These are phyloP conservation scores for Rhamnella rubrinervis DNA, from an alignment of 331 rosid genomes.

Conservation along the genomic window DNA sequence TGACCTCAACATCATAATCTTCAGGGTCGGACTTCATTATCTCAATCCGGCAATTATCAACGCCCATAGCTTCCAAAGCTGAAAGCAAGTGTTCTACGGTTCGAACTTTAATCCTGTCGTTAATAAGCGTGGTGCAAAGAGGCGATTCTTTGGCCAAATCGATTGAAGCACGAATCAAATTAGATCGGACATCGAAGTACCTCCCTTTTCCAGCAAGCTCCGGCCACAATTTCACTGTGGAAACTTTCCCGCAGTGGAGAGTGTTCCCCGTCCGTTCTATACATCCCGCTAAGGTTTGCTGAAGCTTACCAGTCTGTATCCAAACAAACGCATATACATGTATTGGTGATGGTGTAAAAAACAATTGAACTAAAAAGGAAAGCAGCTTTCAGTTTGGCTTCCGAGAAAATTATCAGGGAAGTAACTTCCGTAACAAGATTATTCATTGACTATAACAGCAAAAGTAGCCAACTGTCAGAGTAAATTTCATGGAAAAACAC, in stretches of 20 bases:
- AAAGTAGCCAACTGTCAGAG: background rate
- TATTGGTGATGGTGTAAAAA: background rate
- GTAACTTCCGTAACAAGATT: background rate
- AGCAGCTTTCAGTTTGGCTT: constrained; percentile 17
- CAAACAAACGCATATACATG: background rate
- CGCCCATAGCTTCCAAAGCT: constrained; percentile 76
- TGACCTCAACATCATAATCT: constrained; percentile 54
- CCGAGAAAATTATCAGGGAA: background rate
- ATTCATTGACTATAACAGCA: too few species aligned
- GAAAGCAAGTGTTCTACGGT: constrained; percentile 93
- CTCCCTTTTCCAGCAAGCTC: constrained; percentile 70
- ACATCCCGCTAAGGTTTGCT: constrained; percentile 72
- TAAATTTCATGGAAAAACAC: background rate
- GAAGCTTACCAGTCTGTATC: constrained; percentile 73
- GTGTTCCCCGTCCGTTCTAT: constrained; percentile 63
- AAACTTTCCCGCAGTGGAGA: constrained; percentile 62
- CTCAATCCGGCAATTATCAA: constrained; percentile 86
- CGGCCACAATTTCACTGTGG: constrained; percentile 68
- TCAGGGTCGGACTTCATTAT: constrained; percentile 40
- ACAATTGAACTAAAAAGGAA: background rate
- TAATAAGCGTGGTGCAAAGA: constrained; percentile 69
- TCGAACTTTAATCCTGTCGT: constrained; percentile 59
- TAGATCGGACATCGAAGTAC: constrained; percentile 54
- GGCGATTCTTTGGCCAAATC: constrained; percentile 62
- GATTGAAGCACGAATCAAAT: constrained; percentile 53